phyloP scores from a whole-genome alignment of 169 alveolate genomes.

The Cryptosporidium felis region DNA sequence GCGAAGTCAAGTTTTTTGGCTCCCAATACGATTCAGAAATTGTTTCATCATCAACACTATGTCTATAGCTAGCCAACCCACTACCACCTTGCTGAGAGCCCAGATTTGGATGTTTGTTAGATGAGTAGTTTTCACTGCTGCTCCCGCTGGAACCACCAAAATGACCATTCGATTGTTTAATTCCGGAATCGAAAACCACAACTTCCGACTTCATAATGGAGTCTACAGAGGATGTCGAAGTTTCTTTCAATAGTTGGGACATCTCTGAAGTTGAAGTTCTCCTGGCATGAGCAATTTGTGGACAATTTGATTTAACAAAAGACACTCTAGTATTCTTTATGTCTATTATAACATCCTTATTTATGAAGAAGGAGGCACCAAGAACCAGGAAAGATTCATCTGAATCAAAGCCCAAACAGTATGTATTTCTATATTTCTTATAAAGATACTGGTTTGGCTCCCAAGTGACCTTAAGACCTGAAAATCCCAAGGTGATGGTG shows the following conservation, averaged over 20 bases:
- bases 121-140: background rate
- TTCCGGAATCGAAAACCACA: slow-evolving; percentile 46
- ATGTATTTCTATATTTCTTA: slow-evolving; percentile 60
- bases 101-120: background rate
- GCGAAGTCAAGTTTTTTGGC: slow-evolving; percentile 63
- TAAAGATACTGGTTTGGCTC: slow-evolving; percentile 58
- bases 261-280: slow-evolving; percentile 64
- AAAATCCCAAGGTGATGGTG: slow-evolving; percentile 32
- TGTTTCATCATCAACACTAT: background rate
- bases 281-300: slow-evolving; percentile 68
- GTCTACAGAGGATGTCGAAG: slow-evolving; percentile 41
- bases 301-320: slow-evolving; percentile 42
- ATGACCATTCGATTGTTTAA: background rate
- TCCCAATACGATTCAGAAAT: slow-evolving; percentile 54
- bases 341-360: slow-evolving; percentile 55
- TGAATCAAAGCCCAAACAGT: slow-evolving; percentile 66
- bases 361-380: slow-evolving; percentile 65
- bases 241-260: slow-evolving; percentile 47
- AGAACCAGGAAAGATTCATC: slow-evolving; percentile 39
- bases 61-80: background rate
- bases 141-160: background rate
- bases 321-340: slow-evolving; percentile 60
- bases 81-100: background rate
- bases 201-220: slow-evolving; percentile 63
- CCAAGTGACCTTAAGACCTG: slow-evolving; percentile 32